These are phyloP conservation scores for Trametes versicolor DNA, from an alignment of 1,284 basidiomycete genomes.

Conservation along the genomic window DNA sequence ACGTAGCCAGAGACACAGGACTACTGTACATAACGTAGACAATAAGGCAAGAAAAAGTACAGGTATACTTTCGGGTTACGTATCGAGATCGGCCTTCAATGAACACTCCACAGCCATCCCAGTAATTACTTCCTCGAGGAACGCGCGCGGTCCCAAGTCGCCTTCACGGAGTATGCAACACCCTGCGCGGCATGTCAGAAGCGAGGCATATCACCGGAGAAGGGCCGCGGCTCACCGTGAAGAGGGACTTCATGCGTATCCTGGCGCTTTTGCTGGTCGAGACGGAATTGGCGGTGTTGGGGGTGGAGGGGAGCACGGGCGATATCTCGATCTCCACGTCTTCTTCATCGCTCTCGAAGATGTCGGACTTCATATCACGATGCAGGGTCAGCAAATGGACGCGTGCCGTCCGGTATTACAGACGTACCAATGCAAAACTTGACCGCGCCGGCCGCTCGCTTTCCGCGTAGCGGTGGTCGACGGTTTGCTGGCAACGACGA, in stretches of 20 bases:
- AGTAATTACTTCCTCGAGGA: slow-evolving; percentile 21
- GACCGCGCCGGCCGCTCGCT: slow-evolving; percentile 22
- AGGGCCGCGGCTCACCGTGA: slow-evolving; percentile 19
- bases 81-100: not conserved
- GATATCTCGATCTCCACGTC: slow-evolving; percentile 67
- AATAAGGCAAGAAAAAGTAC: slow-evolving; percentile 5
- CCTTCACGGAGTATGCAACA: slow-evolving; percentile 22
- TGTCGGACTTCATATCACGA: slow-evolving; percentile 34
- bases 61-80: not conserved
- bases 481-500: slow-evolving; percentile 27
- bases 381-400: not conserved
- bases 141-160: slow-evolving; percentile 17
- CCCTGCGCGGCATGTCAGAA: slow-evolving; percentile 18
- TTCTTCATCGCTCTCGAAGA: slow-evolving; percentile 44
- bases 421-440: slow-evolving; percentile 37
- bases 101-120: not conserved
- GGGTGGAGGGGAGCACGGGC: slow-evolving; percentile 51
- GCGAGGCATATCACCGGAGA: too few species aligned
- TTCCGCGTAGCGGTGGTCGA: slow-evolving; percentile 32
- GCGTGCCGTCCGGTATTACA: not conserved
- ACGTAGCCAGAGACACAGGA: slow-evolving; percentile 8
- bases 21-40: slow-evolving; percentile 14
- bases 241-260: slow-evolving; percentile 27
- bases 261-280: slow-evolving; percentile 26
- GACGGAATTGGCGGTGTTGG: slow-evolving; percentile 45